Conservation (phyloP, 257 asterid species). For the Echites panduratus region DNA sequence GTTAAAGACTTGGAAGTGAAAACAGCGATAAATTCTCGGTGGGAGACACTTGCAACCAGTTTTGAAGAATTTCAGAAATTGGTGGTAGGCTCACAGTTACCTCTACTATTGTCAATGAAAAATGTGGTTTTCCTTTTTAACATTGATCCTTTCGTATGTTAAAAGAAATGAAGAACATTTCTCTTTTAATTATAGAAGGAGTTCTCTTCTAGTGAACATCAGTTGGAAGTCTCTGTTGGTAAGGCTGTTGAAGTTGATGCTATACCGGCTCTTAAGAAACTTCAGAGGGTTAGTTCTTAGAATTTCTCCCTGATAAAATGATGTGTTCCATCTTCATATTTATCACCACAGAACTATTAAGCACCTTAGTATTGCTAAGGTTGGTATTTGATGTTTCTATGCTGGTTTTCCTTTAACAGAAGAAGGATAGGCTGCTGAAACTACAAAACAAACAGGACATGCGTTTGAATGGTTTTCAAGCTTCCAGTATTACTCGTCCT, state of each 20-base stretch:
- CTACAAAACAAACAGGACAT: conserved; percentile 38
- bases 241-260: conserved; percentile 44
- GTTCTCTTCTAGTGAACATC: conserved; percentile 47
- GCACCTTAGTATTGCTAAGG: conserved; percentile 4
- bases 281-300: conserved; percentile 53
- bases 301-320: conserved; percentile 4
- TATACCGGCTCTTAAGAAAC: conserved; percentile 66
- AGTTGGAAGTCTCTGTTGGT: conserved; percentile 55
- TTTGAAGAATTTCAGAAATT: conserved; percentile 62
- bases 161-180: conserved; percentile 9
- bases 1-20: conserved; percentile 26
- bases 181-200: conserved; percentile 41
- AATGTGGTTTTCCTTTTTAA: neutral
- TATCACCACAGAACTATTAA: conserved; percentile 1
- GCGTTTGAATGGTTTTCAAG: conserved; percentile 32
- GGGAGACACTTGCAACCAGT: conserved; percentile 90
- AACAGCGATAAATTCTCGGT: conserved; percentile 37
- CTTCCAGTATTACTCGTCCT: conserved; percentile 47
- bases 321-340: neutral
- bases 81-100: conserved; percentile 43
- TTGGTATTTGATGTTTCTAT: neutral
- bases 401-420: conserved; percentile 42
- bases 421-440: conserved; percentile 46
- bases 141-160: neutral
- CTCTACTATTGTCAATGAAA: too few species aligned